Base-by-base conservation (phyloP, 352 stramenopile genomes). In the Phytophthora lateralis region DNA sequence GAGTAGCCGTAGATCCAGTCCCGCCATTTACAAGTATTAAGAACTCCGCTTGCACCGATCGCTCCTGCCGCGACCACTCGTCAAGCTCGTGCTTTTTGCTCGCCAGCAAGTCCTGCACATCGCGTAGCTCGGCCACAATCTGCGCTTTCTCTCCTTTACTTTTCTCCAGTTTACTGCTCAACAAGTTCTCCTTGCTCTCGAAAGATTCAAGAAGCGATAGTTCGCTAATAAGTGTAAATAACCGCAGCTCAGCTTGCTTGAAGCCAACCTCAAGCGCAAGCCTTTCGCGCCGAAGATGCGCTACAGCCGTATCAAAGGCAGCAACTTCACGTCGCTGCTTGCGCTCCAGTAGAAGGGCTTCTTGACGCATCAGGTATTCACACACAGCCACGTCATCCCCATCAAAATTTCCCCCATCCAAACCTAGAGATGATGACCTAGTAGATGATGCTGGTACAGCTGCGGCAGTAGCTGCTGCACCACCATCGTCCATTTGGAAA, bases 121-220 rank as follows among this genome's bases (percentile, higher is more conserved):
- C 83, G 6, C 73, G 67, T 44, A 97, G 75, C 42, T 95, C 82
- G 1, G 70, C 68, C 6, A 97, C 70, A 21, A 97, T 87, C 46
- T 95, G 76, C 2, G 77, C 84, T 64, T 97, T 97, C 49, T 98
- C 88, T 17, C 66, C 65, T 51, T 85, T 83, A 61, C 73, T 92
- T 60, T 90, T 91, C 21, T 96, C 78, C 30, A 97, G 74, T 52
- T 97, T 97, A 7, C 71, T 84, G 39, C 75, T 89, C 53, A 98
- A 60, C 26, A 95, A 57, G 44, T 84, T 93, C 56, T 98, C 93
- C 55, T 94, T 94, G 55, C 71, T 89, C 58, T 97, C 93, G 53
- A 98, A 97, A 27, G 94, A 87, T 60, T 97, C 85, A 3, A 98
- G 80, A 26, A 98, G 67, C 32, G 78, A 69, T 20, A 98, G 68